A percentile compares a stretch with the other conserved stretches of the same genome.
Conservation (phyloP, 306 rosid species). For the Astragalus glycyphyllos region DNA sequence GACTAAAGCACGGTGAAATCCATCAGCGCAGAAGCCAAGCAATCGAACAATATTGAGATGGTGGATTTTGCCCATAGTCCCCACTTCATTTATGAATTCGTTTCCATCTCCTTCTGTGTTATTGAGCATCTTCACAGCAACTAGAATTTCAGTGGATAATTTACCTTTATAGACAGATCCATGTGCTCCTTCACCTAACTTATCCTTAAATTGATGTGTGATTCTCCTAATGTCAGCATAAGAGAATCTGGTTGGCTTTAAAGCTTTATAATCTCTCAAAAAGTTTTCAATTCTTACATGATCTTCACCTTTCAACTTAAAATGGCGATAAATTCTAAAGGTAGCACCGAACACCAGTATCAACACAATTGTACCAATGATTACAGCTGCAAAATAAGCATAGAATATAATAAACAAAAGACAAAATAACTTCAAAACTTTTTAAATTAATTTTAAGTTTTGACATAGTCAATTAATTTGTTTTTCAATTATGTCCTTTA, state of each 20-base stretch:
- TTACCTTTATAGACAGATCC: not conserved
- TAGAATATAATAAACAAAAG: not conserved
- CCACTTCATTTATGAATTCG: conserved; percentile 4
- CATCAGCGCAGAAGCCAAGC: too few relatives aligned
- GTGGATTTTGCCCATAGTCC: not conserved
- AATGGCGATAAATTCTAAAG: not conserved
- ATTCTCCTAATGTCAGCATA: conserved; percentile 8
- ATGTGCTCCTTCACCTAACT: not conserved
- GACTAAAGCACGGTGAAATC: too few relatives aligned
- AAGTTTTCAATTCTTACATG: conserved; percentile 17
- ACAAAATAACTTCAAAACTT: too few relatives aligned
- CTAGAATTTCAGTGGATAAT: not conserved
- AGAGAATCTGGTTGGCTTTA: conserved; percentile 2
- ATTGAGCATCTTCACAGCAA: conserved; percentile 1
- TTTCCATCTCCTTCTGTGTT: conserved; percentile 3
- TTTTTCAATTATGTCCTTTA: too few relatives aligned
- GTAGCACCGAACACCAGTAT: not conserved
- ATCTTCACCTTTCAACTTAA: conserved; percentile 7
- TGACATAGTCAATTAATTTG: too few relatives aligned
- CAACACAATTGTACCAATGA: not conserved
- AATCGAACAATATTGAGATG: too few relatives aligned
- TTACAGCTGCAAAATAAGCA: not conserved
- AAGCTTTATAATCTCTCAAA: not conserved
- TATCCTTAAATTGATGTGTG: not conserved
- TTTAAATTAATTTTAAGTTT: too few relatives aligned